These are phyloP conservation scores for Diospyros kaki DNA, from an alignment of 148 eudicot species.

Conservation along the genomic window DNA sequence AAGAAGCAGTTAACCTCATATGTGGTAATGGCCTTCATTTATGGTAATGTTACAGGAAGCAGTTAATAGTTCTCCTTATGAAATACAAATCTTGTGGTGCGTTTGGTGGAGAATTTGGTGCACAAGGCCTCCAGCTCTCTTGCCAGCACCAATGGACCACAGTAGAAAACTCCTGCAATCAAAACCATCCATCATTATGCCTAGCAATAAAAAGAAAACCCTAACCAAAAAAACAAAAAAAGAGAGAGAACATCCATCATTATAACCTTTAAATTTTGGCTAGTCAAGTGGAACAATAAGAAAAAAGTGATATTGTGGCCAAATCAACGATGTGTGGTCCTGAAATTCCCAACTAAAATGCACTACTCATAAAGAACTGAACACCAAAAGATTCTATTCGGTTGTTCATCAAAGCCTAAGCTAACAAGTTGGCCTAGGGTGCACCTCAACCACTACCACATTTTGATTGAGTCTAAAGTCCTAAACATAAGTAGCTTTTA, in stretches of 20 bases:
- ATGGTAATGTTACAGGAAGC: too few relatives aligned
- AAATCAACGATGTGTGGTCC: not conserved
- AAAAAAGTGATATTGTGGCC: not conserved
- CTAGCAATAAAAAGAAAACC: too few relatives aligned
- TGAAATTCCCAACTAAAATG: not conserved
- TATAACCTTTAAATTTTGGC: not conserved
- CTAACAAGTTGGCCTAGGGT: not conserved
- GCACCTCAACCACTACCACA: not conserved
- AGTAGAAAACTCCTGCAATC: conserved; percentile 42
- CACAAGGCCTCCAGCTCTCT: conserved; percentile 33
- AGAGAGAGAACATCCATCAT: not conserved
- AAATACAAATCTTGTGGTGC: conserved; percentile 40
- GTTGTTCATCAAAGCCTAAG: not conserved
- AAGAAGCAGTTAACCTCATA: too few relatives aligned
- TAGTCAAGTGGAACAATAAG: not conserved
- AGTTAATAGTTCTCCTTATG: conserved; percentile 38
- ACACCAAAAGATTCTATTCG: not conserved
- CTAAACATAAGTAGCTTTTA: not conserved
- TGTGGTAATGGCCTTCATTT: too few relatives aligned
- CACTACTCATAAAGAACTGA: not conserved
- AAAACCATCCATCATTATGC: not conserved
- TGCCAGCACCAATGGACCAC: conserved; percentile 30
- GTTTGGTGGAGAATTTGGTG: conserved; percentile 38
- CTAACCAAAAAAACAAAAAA: not conserved
- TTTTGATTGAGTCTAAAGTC: not conserved